Conservation (phyloP, 257 asterid species). For the Coffea canephora region DNA sequence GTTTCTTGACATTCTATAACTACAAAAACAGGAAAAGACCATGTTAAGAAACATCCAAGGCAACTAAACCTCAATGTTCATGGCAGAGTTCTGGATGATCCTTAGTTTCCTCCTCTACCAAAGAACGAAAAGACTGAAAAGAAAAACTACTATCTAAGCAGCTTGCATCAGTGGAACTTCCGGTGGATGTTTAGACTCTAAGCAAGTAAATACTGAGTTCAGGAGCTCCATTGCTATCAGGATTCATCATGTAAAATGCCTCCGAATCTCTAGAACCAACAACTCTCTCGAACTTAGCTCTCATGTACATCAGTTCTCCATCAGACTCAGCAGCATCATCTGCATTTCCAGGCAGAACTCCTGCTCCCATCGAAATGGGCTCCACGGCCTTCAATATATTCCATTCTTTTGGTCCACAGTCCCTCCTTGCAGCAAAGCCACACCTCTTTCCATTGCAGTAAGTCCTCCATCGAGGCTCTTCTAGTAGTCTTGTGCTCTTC, state of each 20-base stretch:
- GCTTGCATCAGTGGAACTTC: neutral
- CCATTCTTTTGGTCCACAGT: constrained; percentile 42
- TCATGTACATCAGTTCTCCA: constrained; percentile 55
- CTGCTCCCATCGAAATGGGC: constrained; percentile 60
- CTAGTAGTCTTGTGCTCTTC: constrained; percentile 28
- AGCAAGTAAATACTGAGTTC: constrained; percentile 58
- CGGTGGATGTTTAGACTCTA: constrained; percentile 27
- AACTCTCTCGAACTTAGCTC: constrained; percentile 61
- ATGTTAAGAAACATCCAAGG: constrained; percentile 20
- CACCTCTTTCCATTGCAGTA: constrained; percentile 50
- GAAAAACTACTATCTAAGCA: constrained; percentile 1
- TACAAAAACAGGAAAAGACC: constrained; percentile 15
- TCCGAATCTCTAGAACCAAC: constrained; percentile 58
- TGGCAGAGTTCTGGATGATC: neutral
- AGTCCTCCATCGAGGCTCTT: constrained; percentile 49
- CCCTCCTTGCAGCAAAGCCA: constrained; percentile 43
- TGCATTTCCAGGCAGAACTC: constrained; percentile 41
- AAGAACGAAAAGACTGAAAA: neutral
- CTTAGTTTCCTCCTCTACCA: constrained; percentile 1
- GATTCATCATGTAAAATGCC: constrained; percentile 65
- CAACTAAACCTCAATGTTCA: constrained; percentile 19
- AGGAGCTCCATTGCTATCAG: constrained; percentile 55
- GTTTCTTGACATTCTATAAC: constrained; percentile 17
- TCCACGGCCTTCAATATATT: constrained; percentile 45
- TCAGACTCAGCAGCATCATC: constrained; percentile 23